Evolutionary conservation across 345 rosid species (phyloP), one percentile per base, ranked within the genome.

Genomic region (Corchorus capsularis): DNA sequence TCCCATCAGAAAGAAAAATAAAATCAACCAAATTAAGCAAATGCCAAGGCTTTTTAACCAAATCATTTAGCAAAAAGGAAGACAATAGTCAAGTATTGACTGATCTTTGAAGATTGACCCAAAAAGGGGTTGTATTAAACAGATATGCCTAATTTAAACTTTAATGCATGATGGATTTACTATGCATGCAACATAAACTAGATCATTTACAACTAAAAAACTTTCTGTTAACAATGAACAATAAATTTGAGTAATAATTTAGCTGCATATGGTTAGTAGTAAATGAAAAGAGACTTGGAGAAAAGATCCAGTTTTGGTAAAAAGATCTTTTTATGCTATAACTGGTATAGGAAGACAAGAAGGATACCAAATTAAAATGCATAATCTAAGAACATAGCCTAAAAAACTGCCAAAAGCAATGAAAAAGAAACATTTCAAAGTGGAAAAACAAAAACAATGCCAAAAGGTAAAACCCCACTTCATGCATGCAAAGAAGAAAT

Each of bases 401-500:
- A 76, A 74, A 65, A 54, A 77, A 43, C 6, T 41, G 16, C 54
- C 1, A 5, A 19, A 22, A 47, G n/a, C 10, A 72, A 66, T 22
- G 15, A 46, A 46, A 56, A 55, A 27, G 0, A 53, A 41, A 65
- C 60, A 64, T 45, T 63, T 70, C 46, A 59, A 73, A 69, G 19
- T 49, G 57, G 41, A 39, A n/a, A 63, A 43, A 69, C 39, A 72
- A 69, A 69, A 69, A 61, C 37, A 67, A 74, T 32, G 76, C 39
- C 27, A 27, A 27, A 27, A 27, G 43, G 43, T n/a, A 34, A 52
- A 81, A 74, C 27, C 70, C 10, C 59, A 73, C 9, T 20, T 63
- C 78, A 67, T 80, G 85, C 84, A 84, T 84, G 86, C 78, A 76
- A 39, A 70, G 73, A 70, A 34, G 47, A 52, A 52, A 52, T 16